Base-by-base conservation (phyloP, 345 rosid species). In the Mangifera indica region DNA sequence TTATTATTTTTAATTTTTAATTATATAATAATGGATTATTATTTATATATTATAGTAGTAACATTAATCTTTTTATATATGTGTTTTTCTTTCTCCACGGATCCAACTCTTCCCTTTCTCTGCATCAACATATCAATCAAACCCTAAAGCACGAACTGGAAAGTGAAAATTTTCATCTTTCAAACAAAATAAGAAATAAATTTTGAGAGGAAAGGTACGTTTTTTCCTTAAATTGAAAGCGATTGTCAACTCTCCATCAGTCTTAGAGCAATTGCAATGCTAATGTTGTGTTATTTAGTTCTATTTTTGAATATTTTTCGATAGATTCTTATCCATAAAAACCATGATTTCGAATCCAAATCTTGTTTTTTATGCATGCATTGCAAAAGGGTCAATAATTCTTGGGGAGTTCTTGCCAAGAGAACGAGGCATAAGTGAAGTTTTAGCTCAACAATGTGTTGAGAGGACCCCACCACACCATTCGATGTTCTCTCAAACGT, bases 401-500 rank as follows among this genome's bases (percentile, higher is more conserved):
- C 84, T 95, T 22, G 91, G 89, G 7, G 87, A 95, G 60, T 88
- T 81, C 77, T 82, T 73, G 4, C 75, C 86, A 13, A 77, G 78
- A 51, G 84, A 85, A 32, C 74, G 85, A 20, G 92, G 83, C 24
- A 85, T 95, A 9, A n/a, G 63, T 72, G 86, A 75, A 73, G 67
- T 72, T 21, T 51, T 88, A 54, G 98, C 88, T 14, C 75, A 67
- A 22, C 25, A 76, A 81, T 95, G 97, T 84, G 78, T 92, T 69
- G 84, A 84, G 69, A 80, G 72, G 34, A 72, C 98, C 67, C 99
- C 99, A 40, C 84, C 80, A 0, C 69, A 84, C 74, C 99, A 95
- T 85, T 83, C 92, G 9, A 44, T 74, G 64, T 95, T 92, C 79
- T 88, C 90, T 42, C 97, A 92, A 34, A 89, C 99, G 17, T 78